Base-by-base conservation (phyloP, 2,329 filamentous ascomycete species). In the Fusarium sp. region DNA sequence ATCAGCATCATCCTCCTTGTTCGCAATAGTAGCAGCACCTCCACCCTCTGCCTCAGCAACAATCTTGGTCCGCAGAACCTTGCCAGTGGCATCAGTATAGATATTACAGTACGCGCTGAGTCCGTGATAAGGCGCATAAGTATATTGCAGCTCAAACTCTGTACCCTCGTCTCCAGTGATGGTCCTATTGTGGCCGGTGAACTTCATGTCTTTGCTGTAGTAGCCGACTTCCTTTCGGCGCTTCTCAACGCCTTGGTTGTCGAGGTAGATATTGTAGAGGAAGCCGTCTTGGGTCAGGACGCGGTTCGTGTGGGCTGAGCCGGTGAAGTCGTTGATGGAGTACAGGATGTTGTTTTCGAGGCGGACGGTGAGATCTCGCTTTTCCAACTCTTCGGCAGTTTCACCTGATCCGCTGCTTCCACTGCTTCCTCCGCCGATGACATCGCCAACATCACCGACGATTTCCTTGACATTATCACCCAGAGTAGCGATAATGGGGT, bases 121-220 rank as follows among this genome's bases (percentile, higher is more conserved):
- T 7, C 62, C 62, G 3, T 60, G 48, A 5, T 65, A 65, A 32
- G 62, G 62, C 3, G 62, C 20, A 22, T 65, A 65, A 3, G 53
- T 65, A 6, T 65, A 65, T 54, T 65, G 62, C 11, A 65, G 27
- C 54, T 65, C 62, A 13, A 50, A 65, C 22, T 65, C 62, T 0
- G 49, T 27, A 2, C 47, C 62, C 22, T 23, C 47, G 2, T 65
- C 62, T 0, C 46, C 33, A 0, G 37, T 60, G 8, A 65, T 46
- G 4, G 62, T 65, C 17, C 56, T 65, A 7, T 65, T 65, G 15
- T 65, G 62, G 3, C 62, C 62, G 0, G 62, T 65, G 10, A 65
- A 65, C 47, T 65, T 65, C 62, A 65, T 65, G 19, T 65, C 62
- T 20, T 60, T 65, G 33, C 13, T 54, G 33, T 65, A 65, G 19